Conservation (phyloP, 306 rosid species). For the Dalbergia cultrata region DNA sequence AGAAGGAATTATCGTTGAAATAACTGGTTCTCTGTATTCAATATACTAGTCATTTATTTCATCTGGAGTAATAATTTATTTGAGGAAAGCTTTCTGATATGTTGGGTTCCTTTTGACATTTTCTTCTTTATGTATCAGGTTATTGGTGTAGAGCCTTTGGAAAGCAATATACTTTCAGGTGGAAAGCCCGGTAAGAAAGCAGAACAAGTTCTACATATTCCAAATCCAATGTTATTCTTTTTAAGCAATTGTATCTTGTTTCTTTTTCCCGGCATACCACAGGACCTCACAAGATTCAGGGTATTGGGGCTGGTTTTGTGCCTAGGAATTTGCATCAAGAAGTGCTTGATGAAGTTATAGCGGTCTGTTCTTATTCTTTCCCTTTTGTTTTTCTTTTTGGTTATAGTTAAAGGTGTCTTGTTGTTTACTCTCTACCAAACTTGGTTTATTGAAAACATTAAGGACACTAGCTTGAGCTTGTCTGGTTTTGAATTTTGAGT, state of each 20-base stretch:
- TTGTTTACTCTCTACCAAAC: neutral
- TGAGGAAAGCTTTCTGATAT: conserved; percentile 37
- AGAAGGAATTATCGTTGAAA: conserved; percentile 15
- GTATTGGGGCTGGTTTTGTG: conserved; percentile 99
- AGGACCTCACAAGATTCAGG: conserved; percentile 99
- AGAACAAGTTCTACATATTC: conserved; percentile 37
- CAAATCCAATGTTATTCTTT: conserved; percentile 12
- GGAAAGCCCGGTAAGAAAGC: conserved; percentile 91
- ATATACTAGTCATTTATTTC: conserved; percentile 27
- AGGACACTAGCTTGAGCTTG: conserved; percentile 26
- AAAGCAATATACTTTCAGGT: conserved; percentile 95
- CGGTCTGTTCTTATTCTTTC: conserved; percentile 56
- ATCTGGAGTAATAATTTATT: conserved; percentile 24
- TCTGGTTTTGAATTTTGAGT: conserved; percentile 9
- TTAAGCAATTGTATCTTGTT: conserved; percentile 33
- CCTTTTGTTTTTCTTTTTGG: neutral
- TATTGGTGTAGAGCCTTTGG: conserved; percentile 91
- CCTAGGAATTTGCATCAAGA: conserved; percentile 92
- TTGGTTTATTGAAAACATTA: neutral
- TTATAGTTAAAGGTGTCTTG: conserved; percentile 11
- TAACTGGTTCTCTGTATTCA: conserved; percentile 23
- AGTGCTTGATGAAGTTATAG: conserved; percentile 84
- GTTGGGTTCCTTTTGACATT: conserved; percentile 26
- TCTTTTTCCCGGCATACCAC: conserved; percentile 44
- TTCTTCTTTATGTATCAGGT: conserved; percentile 63